These are phyloP conservation scores for Coprinellus micaceus DNA, from an alignment of 768 basidiomycete species.

Conservation along the genomic window DNA sequence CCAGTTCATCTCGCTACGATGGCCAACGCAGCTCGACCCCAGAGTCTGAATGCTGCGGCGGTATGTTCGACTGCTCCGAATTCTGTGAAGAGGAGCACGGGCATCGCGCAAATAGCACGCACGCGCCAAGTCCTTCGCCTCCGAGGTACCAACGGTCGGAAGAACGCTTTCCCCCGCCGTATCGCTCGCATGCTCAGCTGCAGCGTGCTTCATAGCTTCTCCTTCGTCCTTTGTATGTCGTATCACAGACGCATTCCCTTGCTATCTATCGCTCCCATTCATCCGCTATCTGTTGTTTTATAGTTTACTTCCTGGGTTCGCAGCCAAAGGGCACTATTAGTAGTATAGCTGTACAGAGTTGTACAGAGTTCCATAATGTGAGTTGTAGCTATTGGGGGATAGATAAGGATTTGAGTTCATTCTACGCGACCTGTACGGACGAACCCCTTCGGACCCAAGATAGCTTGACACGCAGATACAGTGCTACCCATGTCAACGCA, in stretches of 20 bases:
- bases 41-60: slow-evolving; percentile 46
- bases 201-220: background rate
- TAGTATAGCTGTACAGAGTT: background rate
- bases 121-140: background rate
- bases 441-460: slow-evolving; percentile 28
- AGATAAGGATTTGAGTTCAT: background rate
- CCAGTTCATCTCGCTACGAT: background rate
- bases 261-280: background rate
- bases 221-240: background rate
- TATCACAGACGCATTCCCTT: background rate
- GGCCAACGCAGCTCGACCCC: slow-evolving; percentile 23
- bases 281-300: background rate
- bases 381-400: background rate
- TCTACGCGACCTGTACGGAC: background rate
- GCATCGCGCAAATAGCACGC: slow-evolving; percentile 14
- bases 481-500: slow-evolving; percentile 61
- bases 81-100: slow-evolving; percentile 28
- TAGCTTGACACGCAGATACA: slow-evolving; percentile 39
- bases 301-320: background rate
- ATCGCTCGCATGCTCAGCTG: background rate
- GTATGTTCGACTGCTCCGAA: slow-evolving; percentile 45
- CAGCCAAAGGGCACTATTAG: too few relatives aligned
- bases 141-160: background rate
- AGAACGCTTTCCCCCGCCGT: background rate
- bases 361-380: background rate